Evolutionary conservation across 2,329 filamentous ascomycete species (phyloP).

Genomic region (Cercospora citrullina): DNA sequence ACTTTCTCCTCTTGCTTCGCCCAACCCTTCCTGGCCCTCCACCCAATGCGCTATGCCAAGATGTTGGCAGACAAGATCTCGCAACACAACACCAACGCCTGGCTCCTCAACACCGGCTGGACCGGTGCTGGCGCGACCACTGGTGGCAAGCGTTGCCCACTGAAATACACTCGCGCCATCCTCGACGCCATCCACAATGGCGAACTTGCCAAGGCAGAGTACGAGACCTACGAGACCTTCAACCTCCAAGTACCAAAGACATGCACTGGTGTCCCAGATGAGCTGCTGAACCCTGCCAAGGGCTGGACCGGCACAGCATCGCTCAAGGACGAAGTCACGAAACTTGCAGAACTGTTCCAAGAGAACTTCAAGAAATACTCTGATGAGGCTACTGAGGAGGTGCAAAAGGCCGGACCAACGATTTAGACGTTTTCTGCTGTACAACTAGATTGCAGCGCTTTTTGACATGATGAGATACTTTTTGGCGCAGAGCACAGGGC

Average conservation of each 20-base stretch:
- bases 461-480: neutral
- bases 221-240: slow-evolving; percentile 94
- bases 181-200: slow-evolving; percentile 97
- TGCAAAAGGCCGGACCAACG: slow-evolving; percentile 48
- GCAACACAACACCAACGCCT: slow-evolving; percentile 90
- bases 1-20: slow-evolving; percentile 99
- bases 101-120: slow-evolving; percentile 98
- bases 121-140: slow-evolving; percentile 84
- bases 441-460: neutral
- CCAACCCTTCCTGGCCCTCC: slow-evolving; percentile 96
- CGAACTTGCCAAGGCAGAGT: slow-evolving; percentile 88
- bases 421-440: slow-evolving; percentile 5
- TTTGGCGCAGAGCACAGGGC: neutral
- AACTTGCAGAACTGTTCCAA: slow-evolving; percentile 84
- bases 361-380: slow-evolving; percentile 98
- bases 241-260: slow-evolving; percentile 93
- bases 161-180: slow-evolving; percentile 98
- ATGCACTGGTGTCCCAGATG: slow-evolving; percentile 83
- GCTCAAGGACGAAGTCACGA: slow-evolving; percentile 81
- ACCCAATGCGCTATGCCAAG: slow-evolving; percentile 98
- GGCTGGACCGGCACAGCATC: slow-evolving; percentile 83
- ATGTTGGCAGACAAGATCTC: slow-evolving; percentile 99
- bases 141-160: slow-evolving; percentile 92
- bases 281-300: slow-evolving; percentile 91
- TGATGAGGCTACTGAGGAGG: slow-evolving; percentile 63